Evolutionary conservation across 331 rosid species (phyloP).

Genomic region (Dryas integrifolia): DNA sequence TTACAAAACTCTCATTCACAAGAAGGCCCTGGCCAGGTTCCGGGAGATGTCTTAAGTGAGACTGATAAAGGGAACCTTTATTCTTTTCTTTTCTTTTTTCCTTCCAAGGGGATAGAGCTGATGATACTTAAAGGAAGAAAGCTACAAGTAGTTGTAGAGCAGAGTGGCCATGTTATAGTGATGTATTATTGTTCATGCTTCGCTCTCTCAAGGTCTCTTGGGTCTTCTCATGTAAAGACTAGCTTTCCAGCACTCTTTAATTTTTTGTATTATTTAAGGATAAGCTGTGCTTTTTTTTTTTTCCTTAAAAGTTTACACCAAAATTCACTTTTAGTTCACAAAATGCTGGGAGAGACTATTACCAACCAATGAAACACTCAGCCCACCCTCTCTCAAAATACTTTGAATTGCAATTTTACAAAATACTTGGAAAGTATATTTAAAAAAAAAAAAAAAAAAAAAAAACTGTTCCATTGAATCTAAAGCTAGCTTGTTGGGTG

Average conservation of each 20-base stretch:
- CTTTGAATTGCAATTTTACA: too few relatives aligned
- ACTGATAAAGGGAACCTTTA: neutral
- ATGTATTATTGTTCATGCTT: neutral
- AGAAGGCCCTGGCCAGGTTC: constrained; percentile 96
- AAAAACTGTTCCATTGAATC: too few relatives aligned
- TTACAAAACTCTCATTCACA: constrained; percentile 85
- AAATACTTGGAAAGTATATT: too few relatives aligned
- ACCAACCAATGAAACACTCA: too few relatives aligned
- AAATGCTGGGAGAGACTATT: too few relatives aligned
- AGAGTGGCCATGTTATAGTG: neutral
- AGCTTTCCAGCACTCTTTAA: neutral
- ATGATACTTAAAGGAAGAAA: neutral
- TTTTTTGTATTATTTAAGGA: neutral
- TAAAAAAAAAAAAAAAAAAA: too few relatives aligned
- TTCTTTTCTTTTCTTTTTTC: neutral
- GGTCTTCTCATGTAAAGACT: neutral
- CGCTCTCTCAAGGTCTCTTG: neutral
- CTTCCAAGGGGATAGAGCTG: neutral
- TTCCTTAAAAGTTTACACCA: too few relatives aligned
- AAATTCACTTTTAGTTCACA: too few relatives aligned
- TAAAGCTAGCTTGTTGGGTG: too few relatives aligned
- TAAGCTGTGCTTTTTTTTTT: too few relatives aligned
- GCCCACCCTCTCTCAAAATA: too few relatives aligned
- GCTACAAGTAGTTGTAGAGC: neutral
- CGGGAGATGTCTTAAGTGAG: constrained; percentile 65